Percentiles rank a stretch among this genome's conserved stretches.
Evolutionary conservation across 2,329 filamentous ascomycete genomes (phyloP).

Genomic region (Torrubiella hemipterigena): DNA sequence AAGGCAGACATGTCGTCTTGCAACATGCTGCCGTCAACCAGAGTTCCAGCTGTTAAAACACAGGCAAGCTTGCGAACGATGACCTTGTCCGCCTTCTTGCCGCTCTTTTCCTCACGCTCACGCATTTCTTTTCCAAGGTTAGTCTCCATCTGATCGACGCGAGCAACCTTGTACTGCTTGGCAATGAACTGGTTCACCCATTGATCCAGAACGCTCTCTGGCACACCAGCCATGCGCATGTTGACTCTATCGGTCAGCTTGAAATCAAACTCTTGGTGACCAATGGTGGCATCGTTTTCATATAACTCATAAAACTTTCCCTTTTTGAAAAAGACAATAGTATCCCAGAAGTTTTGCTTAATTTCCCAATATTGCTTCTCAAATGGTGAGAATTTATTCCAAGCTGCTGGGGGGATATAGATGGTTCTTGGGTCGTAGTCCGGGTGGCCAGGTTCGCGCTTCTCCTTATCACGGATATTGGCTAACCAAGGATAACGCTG

Average conservation of each 20-base stretch:
- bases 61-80: constrained; percentile 85
- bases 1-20: constrained; percentile 97
- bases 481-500: constrained; percentile 85
- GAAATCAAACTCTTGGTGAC: constrained; percentile 91
- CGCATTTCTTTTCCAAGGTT: constrained; percentile 96
- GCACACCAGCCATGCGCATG: constrained; percentile 99
- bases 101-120: constrained; percentile 58
- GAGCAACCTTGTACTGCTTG: constrained; percentile 93
- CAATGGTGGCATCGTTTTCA: constrained; percentile 92
- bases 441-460: constrained; percentile 63
- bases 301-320: constrained; percentile 99
- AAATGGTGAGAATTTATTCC: constrained; percentile 78
- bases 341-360: constrained; percentile 96
- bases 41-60: constrained; percentile 81
- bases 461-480: constrained; percentile 72
- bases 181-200: constrained; percentile 99
- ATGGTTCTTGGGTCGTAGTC: constrained; percentile 87
- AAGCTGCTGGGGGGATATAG: constrained; percentile 75
- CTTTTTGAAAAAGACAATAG: constrained; percentile 98
- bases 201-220: constrained; percentile 86
- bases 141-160: constrained; percentile 94
- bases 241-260: constrained; percentile 98
- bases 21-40: constrained; percentile 93
- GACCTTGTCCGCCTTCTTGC: constrained; percentile 79
- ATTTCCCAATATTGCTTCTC: constrained; percentile 99